Percentiles rank a stretch among this genome's conserved stretches.
Conservation (phyloP, 176 grass and related monocot genomes). For the Saccharum spontaneum region DNA sequence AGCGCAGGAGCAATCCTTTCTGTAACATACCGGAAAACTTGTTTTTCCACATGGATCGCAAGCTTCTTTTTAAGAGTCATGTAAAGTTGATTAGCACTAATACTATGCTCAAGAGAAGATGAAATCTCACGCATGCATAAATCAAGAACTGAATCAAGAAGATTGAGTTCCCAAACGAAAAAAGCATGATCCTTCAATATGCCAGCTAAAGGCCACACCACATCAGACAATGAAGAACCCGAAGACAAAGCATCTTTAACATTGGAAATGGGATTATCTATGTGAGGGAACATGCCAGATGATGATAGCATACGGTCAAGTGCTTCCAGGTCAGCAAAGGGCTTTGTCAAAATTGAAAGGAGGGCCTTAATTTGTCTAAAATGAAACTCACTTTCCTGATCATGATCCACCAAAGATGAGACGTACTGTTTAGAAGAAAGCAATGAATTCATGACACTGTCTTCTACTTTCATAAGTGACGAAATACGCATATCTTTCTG, state of each 20-base stretch:
- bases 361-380: conserved; percentile 66
- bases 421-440: conserved; percentile 72
- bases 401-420: conserved; percentile 61
- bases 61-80: conserved; percentile 84
- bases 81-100: conserved; percentile 78
- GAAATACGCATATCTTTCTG: conserved; percentile 81
- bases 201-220: conserved; percentile 63
- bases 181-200: conserved; percentile 77
- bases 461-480: conserved; percentile 80
- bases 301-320: conserved; percentile 60
- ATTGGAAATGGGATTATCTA: conserved; percentile 40
- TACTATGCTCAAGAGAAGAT: conserved; percentile 73
- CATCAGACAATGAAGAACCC: conserved; percentile 64
- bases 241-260: conserved; percentile 52
- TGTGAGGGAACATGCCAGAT: conserved; percentile 44
- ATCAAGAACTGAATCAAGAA: conserved; percentile 85
- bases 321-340: conserved; percentile 74
- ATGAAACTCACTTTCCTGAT: conserved; percentile 65
- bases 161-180: conserved; percentile 84
- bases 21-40: conserved; percentile 59
- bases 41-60: conserved; percentile 65
- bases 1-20: conserved; percentile 66
- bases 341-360: conserved; percentile 69
- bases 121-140: conserved; percentile 87
- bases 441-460: conserved; percentile 66